Conservation (phyloP, 2,329 filamentous ascomycete species). For the Xylariomycetidae sp. region DNA sequence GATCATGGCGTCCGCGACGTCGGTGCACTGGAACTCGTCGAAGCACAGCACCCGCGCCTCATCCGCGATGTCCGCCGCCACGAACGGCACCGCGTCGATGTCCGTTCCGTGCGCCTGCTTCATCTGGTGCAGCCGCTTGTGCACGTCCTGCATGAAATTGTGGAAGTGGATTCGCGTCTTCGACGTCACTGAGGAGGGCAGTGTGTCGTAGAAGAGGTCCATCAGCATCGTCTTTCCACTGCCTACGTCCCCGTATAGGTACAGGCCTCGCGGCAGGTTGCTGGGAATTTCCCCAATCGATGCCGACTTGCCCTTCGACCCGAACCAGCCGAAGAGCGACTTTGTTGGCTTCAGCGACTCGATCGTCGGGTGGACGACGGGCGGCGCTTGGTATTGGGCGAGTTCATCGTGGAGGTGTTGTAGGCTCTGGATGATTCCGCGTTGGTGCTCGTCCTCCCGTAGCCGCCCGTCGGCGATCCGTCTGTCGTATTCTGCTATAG, state of each 20-base stretch:
- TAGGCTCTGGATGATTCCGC: constrained; percentile 83
- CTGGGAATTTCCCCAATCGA: constrained; percentile 53
- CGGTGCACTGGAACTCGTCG: constrained; percentile 97
- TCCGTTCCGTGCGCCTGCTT: constrained; percentile 87
- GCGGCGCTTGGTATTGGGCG: constrained; percentile 63
- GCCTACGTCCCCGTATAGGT: constrained; percentile 94
- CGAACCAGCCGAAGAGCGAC: constrained; percentile 57
- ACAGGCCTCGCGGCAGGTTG: constrained; percentile 80
- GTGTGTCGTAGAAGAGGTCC: constrained; percentile 94
- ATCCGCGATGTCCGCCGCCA: constrained; percentile 90
- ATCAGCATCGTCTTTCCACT: constrained; percentile 99
- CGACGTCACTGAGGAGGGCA: constrained; percentile 69
- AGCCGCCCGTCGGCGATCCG: constrained; percentile 69
- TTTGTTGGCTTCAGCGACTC: constrained; percentile 59
- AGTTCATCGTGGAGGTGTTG: constrained; percentile 87
- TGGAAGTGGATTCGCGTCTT: constrained; percentile 97
- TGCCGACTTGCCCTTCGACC: constrained; percentile 34
- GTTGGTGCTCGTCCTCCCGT: constrained; percentile 84
- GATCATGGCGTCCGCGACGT: constrained; percentile 99
- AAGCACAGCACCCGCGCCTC: constrained; percentile 86
- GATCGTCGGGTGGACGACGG: constrained; percentile 70
- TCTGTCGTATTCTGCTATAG: constrained; percentile 81
- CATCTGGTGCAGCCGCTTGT: constrained; percentile 81
- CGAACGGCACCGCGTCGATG: constrained; percentile 82
- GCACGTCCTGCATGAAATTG: constrained; percentile 99